phyloP scores from a whole-genome alignment of 305 asterid genomes.

The Fraxinus nigra region DNA sequence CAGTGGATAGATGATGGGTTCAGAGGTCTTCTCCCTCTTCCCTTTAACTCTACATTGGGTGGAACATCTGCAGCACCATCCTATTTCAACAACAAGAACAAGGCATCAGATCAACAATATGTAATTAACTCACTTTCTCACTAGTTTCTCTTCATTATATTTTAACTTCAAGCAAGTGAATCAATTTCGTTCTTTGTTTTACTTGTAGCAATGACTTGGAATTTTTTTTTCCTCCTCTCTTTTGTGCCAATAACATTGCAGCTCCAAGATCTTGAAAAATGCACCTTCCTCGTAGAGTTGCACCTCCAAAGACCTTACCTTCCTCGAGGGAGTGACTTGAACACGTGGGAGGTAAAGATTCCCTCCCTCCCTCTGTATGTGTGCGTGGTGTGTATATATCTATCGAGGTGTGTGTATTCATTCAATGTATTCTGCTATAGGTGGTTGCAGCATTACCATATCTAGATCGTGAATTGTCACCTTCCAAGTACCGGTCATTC shows the following conservation, averaged over 20 bases:
- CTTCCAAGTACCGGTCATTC: slow-evolving; percentile 80
- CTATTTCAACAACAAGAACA: slow-evolving; percentile 85
- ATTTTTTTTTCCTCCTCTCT: background rate
- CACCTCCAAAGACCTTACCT: slow-evolving; percentile 81
- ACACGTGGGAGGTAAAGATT: slow-evolving; percentile 81
- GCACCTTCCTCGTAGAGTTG: slow-evolving; percentile 82
- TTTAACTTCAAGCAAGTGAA: background rate
- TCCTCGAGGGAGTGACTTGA: slow-evolving; percentile 79
- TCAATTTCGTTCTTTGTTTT: background rate
- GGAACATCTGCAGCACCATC: slow-evolving; percentile 92
- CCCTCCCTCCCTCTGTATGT: slow-evolving; percentile 18
- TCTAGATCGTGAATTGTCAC: slow-evolving; percentile 90
- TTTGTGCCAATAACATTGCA: slow-evolving; percentile 30
- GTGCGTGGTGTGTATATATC: background rate
- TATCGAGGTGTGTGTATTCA: background rate
- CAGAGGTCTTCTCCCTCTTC: slow-evolving; percentile 91
- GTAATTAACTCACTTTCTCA: slow-evolving; percentile 41
- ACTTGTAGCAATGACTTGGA: slow-evolving; percentile 1
- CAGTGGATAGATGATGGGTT: slow-evolving; percentile 97
- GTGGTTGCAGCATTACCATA: slow-evolving; percentile 86
- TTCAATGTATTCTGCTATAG: slow-evolving; percentile 25
- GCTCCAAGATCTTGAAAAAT: slow-evolving; percentile 68
- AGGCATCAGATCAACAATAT: slow-evolving; percentile 80
- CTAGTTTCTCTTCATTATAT: background rate
- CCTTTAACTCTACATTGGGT: slow-evolving; percentile 82